Conservation (phyloP, 768 basidiomycete genomes). For the Rickenella mellea region DNA sequence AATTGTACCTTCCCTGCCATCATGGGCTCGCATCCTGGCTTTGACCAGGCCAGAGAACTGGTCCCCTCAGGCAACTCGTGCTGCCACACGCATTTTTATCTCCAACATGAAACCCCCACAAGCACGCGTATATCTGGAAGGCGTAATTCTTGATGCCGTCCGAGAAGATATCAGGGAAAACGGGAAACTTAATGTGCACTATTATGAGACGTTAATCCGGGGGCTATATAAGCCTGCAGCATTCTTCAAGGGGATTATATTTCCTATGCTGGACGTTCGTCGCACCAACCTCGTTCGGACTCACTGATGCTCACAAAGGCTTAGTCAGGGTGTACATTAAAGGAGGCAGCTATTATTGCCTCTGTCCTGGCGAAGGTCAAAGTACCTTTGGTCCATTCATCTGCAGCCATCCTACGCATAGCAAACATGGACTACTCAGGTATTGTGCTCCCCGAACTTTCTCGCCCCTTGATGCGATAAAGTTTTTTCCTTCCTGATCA, state of each 20-base stretch:
- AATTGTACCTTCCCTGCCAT: conserved; percentile 89
- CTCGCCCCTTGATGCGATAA: background rate
- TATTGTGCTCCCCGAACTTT: conserved; percentile 17
- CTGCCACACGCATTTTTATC: conserved; percentile 91
- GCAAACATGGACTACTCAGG: conserved; percentile 96
- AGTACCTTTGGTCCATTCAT: conserved; percentile 93
- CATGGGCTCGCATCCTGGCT: conserved; percentile 93
- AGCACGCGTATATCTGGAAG: conserved; percentile 85
- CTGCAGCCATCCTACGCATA: conserved; percentile 86
- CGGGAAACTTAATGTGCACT: conserved; percentile 86
- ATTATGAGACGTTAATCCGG: conserved; percentile 88
- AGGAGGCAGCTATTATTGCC: conserved; percentile 90
- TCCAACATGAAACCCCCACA: conserved; percentile 95
- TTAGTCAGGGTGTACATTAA: conserved; percentile 76
- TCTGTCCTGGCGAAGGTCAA: conserved; percentile 86
- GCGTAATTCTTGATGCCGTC: conserved; percentile 84
- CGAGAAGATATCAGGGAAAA: conserved; percentile 80
- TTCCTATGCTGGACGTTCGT: conserved; percentile 86
- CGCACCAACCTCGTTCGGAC: background rate
- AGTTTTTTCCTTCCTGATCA: conserved; percentile 10
- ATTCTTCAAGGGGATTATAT: conserved; percentile 96
- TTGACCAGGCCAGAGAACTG: conserved; percentile 88
- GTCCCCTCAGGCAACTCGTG: conserved; percentile 92
- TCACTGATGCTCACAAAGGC: background rate
- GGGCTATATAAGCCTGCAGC: conserved; percentile 94